Conservation (phyloP, 495 filamentous ascomycete species). For the Daldinia bambusicola region DNA sequence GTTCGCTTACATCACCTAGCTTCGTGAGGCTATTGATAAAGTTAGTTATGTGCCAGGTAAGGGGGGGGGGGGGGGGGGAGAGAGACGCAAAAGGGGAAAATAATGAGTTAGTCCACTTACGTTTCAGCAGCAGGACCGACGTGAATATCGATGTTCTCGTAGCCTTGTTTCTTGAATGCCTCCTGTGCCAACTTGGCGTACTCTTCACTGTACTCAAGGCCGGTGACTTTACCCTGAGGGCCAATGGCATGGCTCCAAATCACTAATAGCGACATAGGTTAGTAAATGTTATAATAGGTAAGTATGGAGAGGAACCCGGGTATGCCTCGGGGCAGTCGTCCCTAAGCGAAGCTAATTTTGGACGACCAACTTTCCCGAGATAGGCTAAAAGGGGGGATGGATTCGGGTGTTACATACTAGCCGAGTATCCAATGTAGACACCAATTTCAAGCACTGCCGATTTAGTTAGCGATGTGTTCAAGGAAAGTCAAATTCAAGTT, state of each 20-base stretch:
- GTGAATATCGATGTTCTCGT: slow-evolving; percentile 48
- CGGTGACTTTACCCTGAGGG: slow-evolving; percentile 50
- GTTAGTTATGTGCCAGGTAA: not conserved
- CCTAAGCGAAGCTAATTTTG: not conserved
- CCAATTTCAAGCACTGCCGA: slow-evolving; percentile 52
- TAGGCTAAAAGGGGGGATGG: slow-evolving; percentile 20
- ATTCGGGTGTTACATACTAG: slow-evolving; percentile 28
- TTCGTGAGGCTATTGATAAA: slow-evolving; percentile 36
- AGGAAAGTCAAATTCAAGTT: not conserved
- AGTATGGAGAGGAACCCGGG: not conserved
- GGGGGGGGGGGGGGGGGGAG: not conserved
- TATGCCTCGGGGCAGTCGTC: not conserved
- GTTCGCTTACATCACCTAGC: slow-evolving; percentile 44
- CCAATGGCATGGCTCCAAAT: slow-evolving; percentile 50
- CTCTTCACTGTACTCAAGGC: slow-evolving; percentile 48
- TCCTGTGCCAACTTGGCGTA: slow-evolving; percentile 46
- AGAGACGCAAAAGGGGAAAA: not conserved
- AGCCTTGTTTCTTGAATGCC: slow-evolving; percentile 43
- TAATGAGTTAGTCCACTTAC: slow-evolving; percentile 33
- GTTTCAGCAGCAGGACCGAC: slow-evolving; percentile 51
- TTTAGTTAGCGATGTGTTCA: not conserved
- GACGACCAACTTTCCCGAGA: slow-evolving; percentile 21
- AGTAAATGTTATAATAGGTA: not conserved
- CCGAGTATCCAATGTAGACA: slow-evolving; percentile 52
- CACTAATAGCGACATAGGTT: slow-evolving; percentile 20